Conservation (phyloP, 2,329 filamentous ascomycete species). For the Neonectria faginata region DNA sequence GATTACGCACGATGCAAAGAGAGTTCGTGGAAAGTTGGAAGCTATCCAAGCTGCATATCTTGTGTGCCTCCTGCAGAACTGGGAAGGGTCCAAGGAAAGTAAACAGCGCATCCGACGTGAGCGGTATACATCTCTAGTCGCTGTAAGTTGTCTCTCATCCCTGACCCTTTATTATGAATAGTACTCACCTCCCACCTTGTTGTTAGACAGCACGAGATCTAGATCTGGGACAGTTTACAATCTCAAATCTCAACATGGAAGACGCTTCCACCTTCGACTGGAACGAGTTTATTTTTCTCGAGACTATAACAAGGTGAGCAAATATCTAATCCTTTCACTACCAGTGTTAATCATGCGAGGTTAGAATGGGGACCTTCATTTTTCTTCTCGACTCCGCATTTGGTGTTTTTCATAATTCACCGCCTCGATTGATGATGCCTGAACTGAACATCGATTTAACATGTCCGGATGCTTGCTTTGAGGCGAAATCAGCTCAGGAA, state of each 20-base stretch:
- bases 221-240: background rate
- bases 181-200: background rate
- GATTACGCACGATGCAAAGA: background rate
- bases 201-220: slow-evolving; percentile 8
- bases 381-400: slow-evolving; percentile 13
- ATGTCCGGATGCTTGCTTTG: slow-evolving; percentile 11
- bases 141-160: background rate
- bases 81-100: slow-evolving; percentile 10
- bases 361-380: slow-evolving; percentile 8
- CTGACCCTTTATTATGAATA: background rate
- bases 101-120: slow-evolving; percentile 11
- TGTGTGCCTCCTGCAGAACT: slow-evolving; percentile 2
- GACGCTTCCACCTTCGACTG: slow-evolving; percentile 2
- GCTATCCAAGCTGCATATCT: slow-evolving; percentile 16
- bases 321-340: no score
- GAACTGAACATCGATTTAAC: slow-evolving; percentile 8
- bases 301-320: slow-evolving; percentile 1
- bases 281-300: slow-evolving; percentile 1
- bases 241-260: background rate
- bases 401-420: slow-evolving; percentile 7
- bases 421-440: slow-evolving; percentile 8
- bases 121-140: background rate
- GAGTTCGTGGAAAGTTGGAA: background rate
- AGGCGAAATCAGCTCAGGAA: slow-evolving; percentile 10
- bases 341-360: background rate